A percentile compares a stretch with the other conserved stretches of the same genome.
phyloP scores from a whole-genome alignment of 139 green algal species.

The Dunaliella primolecta region DNA sequence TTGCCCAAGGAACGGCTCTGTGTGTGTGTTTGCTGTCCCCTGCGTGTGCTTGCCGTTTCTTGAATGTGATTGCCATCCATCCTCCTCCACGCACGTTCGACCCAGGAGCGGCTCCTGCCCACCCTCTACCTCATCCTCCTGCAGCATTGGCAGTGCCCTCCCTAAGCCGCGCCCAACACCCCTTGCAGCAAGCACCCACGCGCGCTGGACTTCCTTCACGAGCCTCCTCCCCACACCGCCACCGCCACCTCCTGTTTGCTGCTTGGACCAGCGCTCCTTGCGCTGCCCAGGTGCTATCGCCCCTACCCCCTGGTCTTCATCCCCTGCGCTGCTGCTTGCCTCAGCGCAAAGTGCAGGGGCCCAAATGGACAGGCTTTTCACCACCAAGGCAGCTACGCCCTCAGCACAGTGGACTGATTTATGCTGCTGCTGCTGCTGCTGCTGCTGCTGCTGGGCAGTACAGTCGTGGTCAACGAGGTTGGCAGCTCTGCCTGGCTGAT shows the following conservation, averaged over 20 bases:
- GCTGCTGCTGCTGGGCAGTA: too few species aligned
- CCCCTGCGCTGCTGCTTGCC: too few species aligned
- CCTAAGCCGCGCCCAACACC: neutral
- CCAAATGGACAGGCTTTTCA: neutral
- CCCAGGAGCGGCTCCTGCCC: too few species aligned
- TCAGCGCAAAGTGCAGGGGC: neutral
- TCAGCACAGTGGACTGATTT: too few species aligned
- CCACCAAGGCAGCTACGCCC: neutral
- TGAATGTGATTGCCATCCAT: neutral
- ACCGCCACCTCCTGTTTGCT: too few species aligned
- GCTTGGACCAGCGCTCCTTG: neutral
- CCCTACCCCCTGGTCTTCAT: neutral
- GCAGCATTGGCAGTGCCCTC: too few species aligned
- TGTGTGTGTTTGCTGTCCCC: neutral
- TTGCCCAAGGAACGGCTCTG: neutral
- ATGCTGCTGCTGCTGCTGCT: too few species aligned
- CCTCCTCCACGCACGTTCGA: too few species aligned
- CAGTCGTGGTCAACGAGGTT: neutral
- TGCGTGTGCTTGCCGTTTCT: neutral
- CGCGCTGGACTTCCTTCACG: neutral
- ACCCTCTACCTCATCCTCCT: too few species aligned
- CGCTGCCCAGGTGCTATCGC: neutral
- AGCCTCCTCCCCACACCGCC: neutral
- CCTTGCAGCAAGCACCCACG: neutral
- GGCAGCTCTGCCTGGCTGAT: neutral